Evolutionary conservation across 495 filamentous ascomycete genomes (phyloP).

Genomic region (Clohesyomyces aquaticus): DNA sequence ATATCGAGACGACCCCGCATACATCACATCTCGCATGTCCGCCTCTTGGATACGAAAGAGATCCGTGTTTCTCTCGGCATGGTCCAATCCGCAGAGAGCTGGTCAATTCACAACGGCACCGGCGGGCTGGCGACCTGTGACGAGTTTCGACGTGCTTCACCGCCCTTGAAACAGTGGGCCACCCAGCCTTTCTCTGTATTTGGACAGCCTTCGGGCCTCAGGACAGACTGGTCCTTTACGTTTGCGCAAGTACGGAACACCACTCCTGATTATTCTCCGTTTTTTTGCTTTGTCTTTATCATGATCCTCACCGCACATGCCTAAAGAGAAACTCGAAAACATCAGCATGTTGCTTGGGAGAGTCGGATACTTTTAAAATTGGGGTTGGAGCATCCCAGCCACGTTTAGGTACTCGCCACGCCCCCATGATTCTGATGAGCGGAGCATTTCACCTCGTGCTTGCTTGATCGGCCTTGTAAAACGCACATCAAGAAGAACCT

Average conservation of each 20-base stretch:
- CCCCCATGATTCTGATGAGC: too few species aligned
- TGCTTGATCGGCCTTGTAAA: too few species aligned
- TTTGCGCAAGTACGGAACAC: too few species aligned
- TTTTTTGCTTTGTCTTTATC: background rate
- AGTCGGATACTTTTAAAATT: too few species aligned
- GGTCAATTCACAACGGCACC: slow-evolving; percentile 13
- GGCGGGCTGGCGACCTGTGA: slow-evolving; percentile 25
- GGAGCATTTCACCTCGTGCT: too few species aligned
- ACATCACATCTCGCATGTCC: slow-evolving; percentile 25
- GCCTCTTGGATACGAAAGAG: slow-evolving; percentile 2
- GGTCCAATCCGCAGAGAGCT: background rate
- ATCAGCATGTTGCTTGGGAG: too few species aligned
- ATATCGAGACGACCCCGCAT: slow-evolving; percentile 23
- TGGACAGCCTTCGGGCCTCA: background rate
- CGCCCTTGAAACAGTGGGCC: slow-evolving; percentile 33
- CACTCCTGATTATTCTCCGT: background rate
- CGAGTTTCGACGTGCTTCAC: slow-evolving; percentile 15
- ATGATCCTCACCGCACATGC: too few species aligned
- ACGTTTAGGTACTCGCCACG: too few species aligned
- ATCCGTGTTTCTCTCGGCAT: slow-evolving; percentile 1
- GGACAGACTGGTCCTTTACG: too few species aligned
- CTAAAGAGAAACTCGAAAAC: too few species aligned
- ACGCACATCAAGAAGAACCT: slow-evolving; percentile 12
- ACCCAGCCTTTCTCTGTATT: slow-evolving; percentile 10
- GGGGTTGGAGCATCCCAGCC: too few species aligned